A percentile compares a stretch with the other conserved stretches of the same genome.
Conservation (phyloP, 768 basidiomycete species). For the Naganishia friedmannii region DNA sequence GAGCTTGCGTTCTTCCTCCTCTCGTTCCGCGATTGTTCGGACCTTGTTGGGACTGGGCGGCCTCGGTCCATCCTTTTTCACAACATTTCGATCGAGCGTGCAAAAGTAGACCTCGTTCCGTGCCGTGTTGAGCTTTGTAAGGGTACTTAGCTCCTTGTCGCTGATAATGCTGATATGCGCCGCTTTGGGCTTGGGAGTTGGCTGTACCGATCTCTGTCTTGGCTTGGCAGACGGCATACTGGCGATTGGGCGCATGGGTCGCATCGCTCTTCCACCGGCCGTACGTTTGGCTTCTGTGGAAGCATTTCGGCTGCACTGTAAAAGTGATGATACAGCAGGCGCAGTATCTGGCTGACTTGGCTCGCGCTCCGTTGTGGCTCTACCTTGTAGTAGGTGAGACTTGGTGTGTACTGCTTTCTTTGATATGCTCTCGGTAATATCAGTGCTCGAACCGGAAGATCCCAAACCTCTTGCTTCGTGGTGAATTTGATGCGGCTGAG, state of each 20-base stretch:
- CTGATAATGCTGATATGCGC: constrained; percentile 22
- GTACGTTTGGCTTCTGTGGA: neutral
- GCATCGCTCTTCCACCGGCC: neutral
- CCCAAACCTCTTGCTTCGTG: neutral
- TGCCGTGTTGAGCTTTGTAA: constrained; percentile 46
- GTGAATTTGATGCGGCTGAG: neutral
- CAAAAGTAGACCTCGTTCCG: constrained; percentile 50
- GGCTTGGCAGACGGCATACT: neutral
- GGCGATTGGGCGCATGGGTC: neutral
- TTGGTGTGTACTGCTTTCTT: neutral
- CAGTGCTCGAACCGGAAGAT: neutral
- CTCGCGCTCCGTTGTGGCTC: neutral
- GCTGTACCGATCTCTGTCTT: neutral
- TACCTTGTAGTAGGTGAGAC: neutral
- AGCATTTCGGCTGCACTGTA: neutral
- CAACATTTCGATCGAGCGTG: constrained; percentile 48
- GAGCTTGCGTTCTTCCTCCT: constrained; percentile 40
- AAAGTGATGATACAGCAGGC: neutral
- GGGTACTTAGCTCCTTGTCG: constrained; percentile 47
- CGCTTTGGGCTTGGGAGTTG: neutral
- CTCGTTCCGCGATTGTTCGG: constrained; percentile 41
- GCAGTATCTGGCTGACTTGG: neutral
- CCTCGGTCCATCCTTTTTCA: constrained; percentile 43
- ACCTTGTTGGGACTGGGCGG: constrained; percentile 50
- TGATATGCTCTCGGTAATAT: neutral